Base-by-base conservation (phyloP, 192 early-diverging fungal species). In the Rhizophagus clarus region DNA sequence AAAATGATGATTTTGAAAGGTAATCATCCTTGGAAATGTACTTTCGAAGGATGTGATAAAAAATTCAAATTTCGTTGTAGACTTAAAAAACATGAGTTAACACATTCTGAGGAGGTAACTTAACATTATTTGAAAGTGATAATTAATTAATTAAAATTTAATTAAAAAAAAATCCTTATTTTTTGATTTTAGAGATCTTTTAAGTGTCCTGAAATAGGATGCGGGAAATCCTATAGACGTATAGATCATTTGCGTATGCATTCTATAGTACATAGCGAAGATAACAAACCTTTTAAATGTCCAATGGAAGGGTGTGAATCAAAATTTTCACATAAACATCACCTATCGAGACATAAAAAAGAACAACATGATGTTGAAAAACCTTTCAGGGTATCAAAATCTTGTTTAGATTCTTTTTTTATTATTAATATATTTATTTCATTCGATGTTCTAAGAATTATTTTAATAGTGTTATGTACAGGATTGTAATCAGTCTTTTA, bases 211-310 rank as follows among this genome's bases (percentile, higher is more conserved):
- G 49, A 49, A 34, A n/a, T 49, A n/a, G 45, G 45, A 22, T 76
- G 74, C 40, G 60, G n/a, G 29, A 76, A 76, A 76, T 24, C 60
- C 22, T 76, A 76, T 76, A 60, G 45, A 40, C 51, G 74, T 34
- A 22, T 60, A 37, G 28, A 61, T 76, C 45, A 76, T 61, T 61
- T 76, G 63, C 45, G 61, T 61, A 20, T 61, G 14, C 74, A 76
- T 24, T 8, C 56, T 9, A 37, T 76, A 40, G 6, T 37, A 9
- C 60, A 63, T 61, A 60, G 74, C 10, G 26, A 75, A 31, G 60
- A 76, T 61, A 12, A 60, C 17, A 64, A 62, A 49, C 76, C 61
- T 37, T 63, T 42, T 4, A 78, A 78, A 68, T 78, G 63, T 78
- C 22, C n/a, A 26, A 20, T 45, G 17, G 34, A 47, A 29, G 76